phyloP scores from a whole-genome alignment of 1,284 basidiomycete species.

The Thecaphora thlaspeos region DNA sequence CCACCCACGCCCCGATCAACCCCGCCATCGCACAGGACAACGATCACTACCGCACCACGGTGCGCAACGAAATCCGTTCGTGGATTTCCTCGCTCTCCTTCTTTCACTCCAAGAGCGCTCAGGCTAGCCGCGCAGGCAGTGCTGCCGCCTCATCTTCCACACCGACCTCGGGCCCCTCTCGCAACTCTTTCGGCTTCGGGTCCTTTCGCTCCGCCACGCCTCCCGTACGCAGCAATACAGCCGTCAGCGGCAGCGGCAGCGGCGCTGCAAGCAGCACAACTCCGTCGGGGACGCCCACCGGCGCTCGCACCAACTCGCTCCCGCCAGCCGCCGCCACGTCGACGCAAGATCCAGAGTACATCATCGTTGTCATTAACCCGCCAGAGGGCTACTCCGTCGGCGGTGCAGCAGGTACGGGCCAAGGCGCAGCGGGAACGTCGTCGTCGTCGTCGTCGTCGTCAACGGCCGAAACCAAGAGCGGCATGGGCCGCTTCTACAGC shows the following conservation, averaged over 20 bases:
- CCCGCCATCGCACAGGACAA: constrained; percentile 20
- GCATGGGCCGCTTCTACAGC: constrained; percentile 63
- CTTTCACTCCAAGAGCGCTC: constrained; percentile 19
- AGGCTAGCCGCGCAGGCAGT: constrained; percentile 1
- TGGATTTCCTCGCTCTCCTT: constrained; percentile 51
- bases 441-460: no score
- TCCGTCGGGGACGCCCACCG: constrained; percentile 7
- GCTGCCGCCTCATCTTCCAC: constrained; percentile 4
- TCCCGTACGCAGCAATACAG: constrained; percentile 20
- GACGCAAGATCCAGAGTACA: constrained; percentile 41
- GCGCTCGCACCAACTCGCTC: constrained; percentile 13
- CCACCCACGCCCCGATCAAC: no score
- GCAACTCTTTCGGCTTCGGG: constrained; percentile 20
- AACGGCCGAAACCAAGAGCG: constrained; percentile 21
- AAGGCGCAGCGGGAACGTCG: constrained; percentile 76
- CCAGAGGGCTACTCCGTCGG: constrained; percentile 17
- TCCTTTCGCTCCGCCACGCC: constrained; percentile 21
- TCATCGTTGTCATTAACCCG: constrained; percentile 53
- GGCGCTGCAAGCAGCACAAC: constrained; percentile 3
- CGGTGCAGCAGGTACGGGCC: constrained; percentile 40
- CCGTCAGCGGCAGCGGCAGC: no score
- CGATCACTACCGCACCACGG: constrained; percentile 51
- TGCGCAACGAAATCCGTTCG: constrained; percentile 51
- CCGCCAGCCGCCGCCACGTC: constrained; percentile 4
- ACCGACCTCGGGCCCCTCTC: constrained; percentile 10